Evolutionary conservation across 2,329 filamentous ascomycete species (phyloP).

Genomic region (Cercospora brassicicola): DNA sequence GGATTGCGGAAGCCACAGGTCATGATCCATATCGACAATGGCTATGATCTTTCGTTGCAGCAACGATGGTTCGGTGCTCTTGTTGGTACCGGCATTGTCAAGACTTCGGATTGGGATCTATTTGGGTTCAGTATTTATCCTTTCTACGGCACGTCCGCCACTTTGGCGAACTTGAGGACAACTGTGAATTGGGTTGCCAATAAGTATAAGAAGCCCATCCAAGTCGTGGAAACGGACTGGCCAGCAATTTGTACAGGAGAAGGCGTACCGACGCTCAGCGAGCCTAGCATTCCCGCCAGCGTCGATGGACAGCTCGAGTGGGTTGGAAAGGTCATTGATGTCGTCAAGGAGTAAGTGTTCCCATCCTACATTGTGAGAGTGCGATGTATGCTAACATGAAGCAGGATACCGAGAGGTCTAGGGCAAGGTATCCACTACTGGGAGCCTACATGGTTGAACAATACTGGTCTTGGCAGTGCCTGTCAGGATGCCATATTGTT

Average conservation of each 20-base stretch:
- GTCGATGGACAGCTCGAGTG: constrained; percentile 35
- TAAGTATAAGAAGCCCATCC: constrained; percentile 37
- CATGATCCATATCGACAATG: constrained; percentile 42
- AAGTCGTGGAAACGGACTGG: constrained; percentile 40
- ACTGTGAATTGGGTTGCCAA: constrained; percentile 32
- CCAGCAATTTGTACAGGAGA: constrained; percentile 33
- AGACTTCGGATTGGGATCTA: constrained; percentile 35
- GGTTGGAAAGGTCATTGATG: constrained; percentile 32
- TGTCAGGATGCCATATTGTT: constrained; percentile 38
- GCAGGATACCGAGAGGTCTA: constrained; percentile 32
- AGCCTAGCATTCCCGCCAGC: constrained; percentile 34
- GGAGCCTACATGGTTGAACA: constrained; percentile 39
- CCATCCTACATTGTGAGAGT: neutral
- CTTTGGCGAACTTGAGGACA: constrained; percentile 32
- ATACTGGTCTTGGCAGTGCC: constrained; percentile 35
- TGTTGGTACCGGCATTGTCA: constrained; percentile 35
- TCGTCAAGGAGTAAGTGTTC: constrained; percentile 28
- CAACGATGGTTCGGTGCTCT: constrained; percentile 37
- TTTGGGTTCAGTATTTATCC: constrained; percentile 37
- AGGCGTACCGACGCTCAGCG: constrained; percentile 36
- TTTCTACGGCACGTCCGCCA: constrained; percentile 39
- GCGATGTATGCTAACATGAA: neutral
- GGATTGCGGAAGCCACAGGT: constrained; percentile 37
- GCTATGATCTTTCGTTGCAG: constrained; percentile 37
- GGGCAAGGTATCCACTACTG: constrained; percentile 39